Base-by-base conservation (phyloP, 1,284 basidiomycete genomes). In the Albatrellus sp. region DNA sequence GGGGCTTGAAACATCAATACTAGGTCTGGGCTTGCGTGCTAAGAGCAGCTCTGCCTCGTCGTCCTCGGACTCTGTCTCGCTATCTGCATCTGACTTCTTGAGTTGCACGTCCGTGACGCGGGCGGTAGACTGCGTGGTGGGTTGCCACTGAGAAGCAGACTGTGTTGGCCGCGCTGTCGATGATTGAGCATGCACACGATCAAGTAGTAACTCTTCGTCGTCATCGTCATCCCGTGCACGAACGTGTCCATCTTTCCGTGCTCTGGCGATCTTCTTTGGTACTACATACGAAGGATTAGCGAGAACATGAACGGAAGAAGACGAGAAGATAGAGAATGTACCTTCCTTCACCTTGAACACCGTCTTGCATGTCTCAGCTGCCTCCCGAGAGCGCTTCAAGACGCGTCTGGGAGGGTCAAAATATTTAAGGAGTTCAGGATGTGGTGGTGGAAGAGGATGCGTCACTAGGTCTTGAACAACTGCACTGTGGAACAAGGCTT, bases 401-500 rank as follows among this genome's bases (percentile, higher is more conserved):
- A 85, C 75, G 35, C 70, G 70, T 30, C 65, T 68, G 0, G 92
- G 92, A 1, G 89, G 77, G 14, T 88, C 66, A 55, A 96, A 79
- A 61, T 87, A 97, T 55, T 87, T 90, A 28, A 75, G 64, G 5
- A 96, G 69, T 47, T 88, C 85, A 0, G 81, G 82, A 59, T 94
- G 90, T 0, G 90, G 89, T 0, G 84, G 84, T 0, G 86, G 83
- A 1, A 96, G 67, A 0, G 89, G 87, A 45, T 87, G 69, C 2
- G 66, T 68, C n/a, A 70, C 63, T 8, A 92, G 66, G 55, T 93
- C 85, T 1, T 75, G 64, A 6, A 85, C 80, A 10, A 89, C 69
- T 0, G 89, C 87, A 43, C 80, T 78, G 55, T 93, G 90, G 59
- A 92, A 87, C 52, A 93, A 79, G 2, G 92, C 92, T 64, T 96